Conservation (phyloP, 2,329 filamentous ascomycete species). For the Microascus cirrosus region DNA sequence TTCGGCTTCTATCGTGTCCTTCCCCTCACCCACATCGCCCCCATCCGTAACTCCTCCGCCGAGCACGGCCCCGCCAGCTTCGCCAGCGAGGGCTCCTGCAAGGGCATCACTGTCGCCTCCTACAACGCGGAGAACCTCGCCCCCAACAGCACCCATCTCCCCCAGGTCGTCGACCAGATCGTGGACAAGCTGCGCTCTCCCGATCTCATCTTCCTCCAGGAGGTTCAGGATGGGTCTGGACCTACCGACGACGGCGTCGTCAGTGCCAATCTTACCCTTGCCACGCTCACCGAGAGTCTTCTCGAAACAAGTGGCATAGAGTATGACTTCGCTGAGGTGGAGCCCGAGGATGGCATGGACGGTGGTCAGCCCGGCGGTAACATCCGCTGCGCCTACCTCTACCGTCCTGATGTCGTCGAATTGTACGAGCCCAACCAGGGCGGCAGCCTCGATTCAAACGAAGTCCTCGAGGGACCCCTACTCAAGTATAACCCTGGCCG, state of each 20-base stretch:
- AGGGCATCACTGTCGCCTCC: constrained; percentile 49
- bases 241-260: constrained; percentile 46
- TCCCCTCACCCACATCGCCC: constrained; percentile 45
- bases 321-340: constrained; percentile 51
- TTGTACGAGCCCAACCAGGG: constrained; percentile 51
- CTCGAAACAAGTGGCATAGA: constrained; percentile 31
- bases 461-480: constrained; percentile 43
- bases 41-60: constrained; percentile 31
- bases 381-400: constrained; percentile 61
- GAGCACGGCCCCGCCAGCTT: constrained; percentile 41
- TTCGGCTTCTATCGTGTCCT: constrained; percentile 62
- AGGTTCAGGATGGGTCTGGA: constrained; percentile 59
- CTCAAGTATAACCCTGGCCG: constrained; percentile 59
- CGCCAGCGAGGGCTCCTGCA: constrained; percentile 42
- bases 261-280: constrained; percentile 46
- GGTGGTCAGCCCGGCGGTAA: constrained; percentile 61
- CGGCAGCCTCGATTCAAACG: constrained; percentile 38
- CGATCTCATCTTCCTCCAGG: constrained; percentile 57
- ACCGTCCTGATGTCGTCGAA: constrained; percentile 46
- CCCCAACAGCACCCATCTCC: constrained; percentile 42
- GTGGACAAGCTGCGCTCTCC: constrained; percentile 51
- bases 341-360: constrained; percentile 47
- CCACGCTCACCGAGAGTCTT: constrained; percentile 42
- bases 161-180: constrained; percentile 52
- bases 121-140: constrained; percentile 64